phyloP scores from a whole-genome alignment of 2,329 filamentous ascomycete genomes.

The Neofusicoccum parvum region DNA sequence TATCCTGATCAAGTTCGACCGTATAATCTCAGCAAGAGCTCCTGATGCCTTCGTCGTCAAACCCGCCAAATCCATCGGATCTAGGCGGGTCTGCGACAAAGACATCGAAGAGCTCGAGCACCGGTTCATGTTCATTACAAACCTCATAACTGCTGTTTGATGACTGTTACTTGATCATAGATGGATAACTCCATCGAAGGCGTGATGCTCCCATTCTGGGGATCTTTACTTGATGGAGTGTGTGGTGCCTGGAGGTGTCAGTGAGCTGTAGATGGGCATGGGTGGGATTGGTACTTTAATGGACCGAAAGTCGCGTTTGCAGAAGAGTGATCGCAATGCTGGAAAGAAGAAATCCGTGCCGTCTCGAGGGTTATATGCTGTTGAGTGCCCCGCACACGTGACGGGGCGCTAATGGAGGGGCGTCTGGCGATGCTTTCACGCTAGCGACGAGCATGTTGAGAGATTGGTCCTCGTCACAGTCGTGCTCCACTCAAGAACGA shows the following conservation, averaged over 20 bases:
- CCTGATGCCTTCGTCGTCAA: constrained; percentile 5
- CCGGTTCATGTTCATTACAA: constrained; percentile 41
- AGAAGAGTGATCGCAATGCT: neutral
- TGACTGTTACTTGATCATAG: constrained; percentile 18
- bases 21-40: constrained; percentile 75
- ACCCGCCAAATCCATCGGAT: neutral
- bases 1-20: constrained; percentile 98
- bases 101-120: constrained; percentile 35
- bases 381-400: constrained; percentile 22
- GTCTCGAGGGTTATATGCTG: neutral
- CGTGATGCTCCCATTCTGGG: constrained; percentile 16
- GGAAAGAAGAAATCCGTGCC: neutral
- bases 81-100: constrained; percentile 16
- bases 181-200: constrained; percentile 20
- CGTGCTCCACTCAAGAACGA: constrained; percentile 8
- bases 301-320: neutral
- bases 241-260: neutral
- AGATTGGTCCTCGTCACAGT: neutral
- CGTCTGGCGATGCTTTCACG: neutral
- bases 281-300: constrained; percentile 7
- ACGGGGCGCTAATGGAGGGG: constrained; percentile 18
- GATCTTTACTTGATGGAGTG: constrained; percentile 13
- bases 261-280: neutral
- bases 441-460: neutral
- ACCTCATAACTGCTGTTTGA: constrained; percentile 15